Conservation (phyloP, 1,139 yeast genomes). For the Suhomyces panamericanus region DNA sequence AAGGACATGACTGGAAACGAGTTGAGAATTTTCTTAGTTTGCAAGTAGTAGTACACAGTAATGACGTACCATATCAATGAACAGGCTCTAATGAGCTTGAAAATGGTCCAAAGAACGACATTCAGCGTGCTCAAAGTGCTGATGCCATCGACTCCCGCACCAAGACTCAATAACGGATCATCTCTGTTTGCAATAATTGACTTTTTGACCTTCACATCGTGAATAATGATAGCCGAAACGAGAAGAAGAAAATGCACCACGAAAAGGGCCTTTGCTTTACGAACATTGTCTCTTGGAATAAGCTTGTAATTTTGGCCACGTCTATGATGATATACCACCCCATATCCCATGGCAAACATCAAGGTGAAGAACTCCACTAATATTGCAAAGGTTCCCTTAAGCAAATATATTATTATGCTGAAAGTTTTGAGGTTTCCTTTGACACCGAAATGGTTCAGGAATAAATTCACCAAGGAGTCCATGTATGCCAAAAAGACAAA, state of each 20-base stretch:
- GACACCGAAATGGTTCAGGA: conserved; percentile 21
- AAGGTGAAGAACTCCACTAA: conserved; percentile 19
- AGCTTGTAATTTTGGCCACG: conserved; percentile 28
- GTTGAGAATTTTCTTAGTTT: conserved; percentile 31
- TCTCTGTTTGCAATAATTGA: background rate
- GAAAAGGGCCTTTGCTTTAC: conserved; percentile 21
- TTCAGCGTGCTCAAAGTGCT: background rate
- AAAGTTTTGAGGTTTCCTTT: conserved; percentile 21
- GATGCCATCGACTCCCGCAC: conserved; percentile 1
- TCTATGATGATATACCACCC: conserved; percentile 35
- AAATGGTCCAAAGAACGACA: background rate
- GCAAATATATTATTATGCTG: conserved; percentile 11
- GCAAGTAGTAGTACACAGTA: conserved; percentile 26
- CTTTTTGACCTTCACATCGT: background rate
- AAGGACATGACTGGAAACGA: conserved; percentile 33
- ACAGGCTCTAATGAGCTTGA: background rate
- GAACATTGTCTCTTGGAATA: conserved; percentile 25
- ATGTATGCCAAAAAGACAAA: conserved; percentile 16
- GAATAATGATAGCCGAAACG: background rate
- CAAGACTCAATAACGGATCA: conserved; percentile 1
- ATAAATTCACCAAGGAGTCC: conserved; percentile 15
- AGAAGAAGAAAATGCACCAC: background rate
- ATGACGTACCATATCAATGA: conserved; percentile 18
- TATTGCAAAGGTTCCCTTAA: background rate
- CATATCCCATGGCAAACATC: conserved; percentile 42